Conservation (phyloP, 345 rosid genomes). For the Punica granatum region DNA sequence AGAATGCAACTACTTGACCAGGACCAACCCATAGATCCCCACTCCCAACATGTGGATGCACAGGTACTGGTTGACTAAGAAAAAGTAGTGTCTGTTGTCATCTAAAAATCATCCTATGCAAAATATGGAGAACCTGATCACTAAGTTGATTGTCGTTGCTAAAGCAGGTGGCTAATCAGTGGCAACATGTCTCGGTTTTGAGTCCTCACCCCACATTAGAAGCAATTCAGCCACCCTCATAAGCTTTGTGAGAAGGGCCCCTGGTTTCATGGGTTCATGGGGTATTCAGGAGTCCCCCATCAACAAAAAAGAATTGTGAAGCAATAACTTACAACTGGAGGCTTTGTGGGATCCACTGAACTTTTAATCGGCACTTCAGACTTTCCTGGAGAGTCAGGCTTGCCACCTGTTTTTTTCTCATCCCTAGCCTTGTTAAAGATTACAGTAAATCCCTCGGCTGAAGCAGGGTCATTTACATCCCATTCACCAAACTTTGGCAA, state of each 20-base stretch:
- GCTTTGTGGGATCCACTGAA: conserved; percentile 52
- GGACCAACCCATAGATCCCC: not conserved
- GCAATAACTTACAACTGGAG: conserved; percentile 56
- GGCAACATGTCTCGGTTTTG: not conserved
- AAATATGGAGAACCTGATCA: not conserved
- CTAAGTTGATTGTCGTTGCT: not conserved
- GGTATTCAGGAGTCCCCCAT: not conserved
- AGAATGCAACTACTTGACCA: not conserved
- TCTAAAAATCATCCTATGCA: not conserved
- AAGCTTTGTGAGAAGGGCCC: not conserved
- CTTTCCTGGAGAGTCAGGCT: conserved; percentile 59
- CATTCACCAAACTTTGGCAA: conserved; percentile 97
- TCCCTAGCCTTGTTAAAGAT: conserved; percentile 87
- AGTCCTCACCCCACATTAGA: no score
- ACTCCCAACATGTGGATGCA: not conserved
- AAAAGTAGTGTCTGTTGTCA: not conserved
- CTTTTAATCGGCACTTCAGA: conserved; percentile 40
- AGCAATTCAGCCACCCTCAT: not conserved
- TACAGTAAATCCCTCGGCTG: conserved; percentile 90
- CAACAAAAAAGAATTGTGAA: not conserved
- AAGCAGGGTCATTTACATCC: conserved; percentile 82
- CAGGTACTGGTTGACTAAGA: not conserved
- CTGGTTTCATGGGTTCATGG: not conserved
- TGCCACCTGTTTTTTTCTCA: conserved; percentile 79
- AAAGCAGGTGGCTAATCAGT: not conserved